Evolutionary conservation across 139 green algal genomes (phyloP), one percentile per base, ranked within the genome.

Genomic region (Micromonas pusilla): DNA sequence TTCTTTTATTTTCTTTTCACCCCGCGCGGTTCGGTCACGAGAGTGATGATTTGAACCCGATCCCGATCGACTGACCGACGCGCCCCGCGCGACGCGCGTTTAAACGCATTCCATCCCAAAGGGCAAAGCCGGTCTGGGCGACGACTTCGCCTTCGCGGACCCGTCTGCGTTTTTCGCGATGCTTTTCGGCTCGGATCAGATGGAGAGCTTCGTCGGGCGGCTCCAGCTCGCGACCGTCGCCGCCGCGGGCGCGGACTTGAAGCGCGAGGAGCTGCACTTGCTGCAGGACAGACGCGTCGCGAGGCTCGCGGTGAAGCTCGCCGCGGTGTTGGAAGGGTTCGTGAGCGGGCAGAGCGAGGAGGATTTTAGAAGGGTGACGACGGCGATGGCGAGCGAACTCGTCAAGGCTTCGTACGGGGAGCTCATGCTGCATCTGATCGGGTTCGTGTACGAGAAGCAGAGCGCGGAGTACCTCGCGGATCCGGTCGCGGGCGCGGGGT

Each of bases 361-460:
- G 38, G 91, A 63, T 89, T 85, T 5, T 96, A 94, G 83, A 38
- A 78, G 82, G 87, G 65, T 9, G 25, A 52, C 21, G 92, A 93
- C 86, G 0, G 76, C 80, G 36, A 88, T 95, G 67, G 91, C 88
- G 0, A 3, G 65, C 1, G 68, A 86, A 32, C 84, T 97, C 54
- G 88, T 83, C 0, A 75, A 85, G 19, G 85, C 86, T 3, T 91
- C 88, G 9, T 96, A 90, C 80, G 91, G 91, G 20, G 81, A 86
- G 6, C 89, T 87, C 23, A 89, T 96, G 85, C 87, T 96, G 76
- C 73, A 88, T 32, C 77, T 90, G 4, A 90, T 97, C 3, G 92
- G 91, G 16, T 79, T 79, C 19, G 85, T 91, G 32, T 97, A 97
- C 75, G 83, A 87, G 76, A 83, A 83, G 64, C 89, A 95, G 83